These are phyloP conservation scores for Candida lessepsii DNA, from an alignment of 805 yeast species.

Conservation along the genomic window DNA sequence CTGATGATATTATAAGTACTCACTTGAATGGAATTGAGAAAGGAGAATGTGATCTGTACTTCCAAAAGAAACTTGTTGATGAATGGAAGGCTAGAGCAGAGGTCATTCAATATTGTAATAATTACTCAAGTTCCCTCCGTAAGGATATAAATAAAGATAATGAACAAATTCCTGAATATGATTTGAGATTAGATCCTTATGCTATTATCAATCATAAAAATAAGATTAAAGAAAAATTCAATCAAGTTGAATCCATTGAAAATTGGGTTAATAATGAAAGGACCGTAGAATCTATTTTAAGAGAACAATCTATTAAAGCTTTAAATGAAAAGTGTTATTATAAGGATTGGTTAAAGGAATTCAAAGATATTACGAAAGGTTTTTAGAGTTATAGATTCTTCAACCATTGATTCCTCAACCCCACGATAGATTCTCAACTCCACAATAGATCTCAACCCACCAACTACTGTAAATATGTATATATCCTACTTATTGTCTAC, in stretches of 20 bases:
- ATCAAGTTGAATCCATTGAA: conserved; percentile 28
- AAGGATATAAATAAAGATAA: conserved; percentile 14
- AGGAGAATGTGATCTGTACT: conserved; percentile 29
- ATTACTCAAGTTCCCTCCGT: conserved; percentile 27
- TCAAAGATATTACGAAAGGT: conserved; percentile 13
- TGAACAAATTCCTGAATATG: conserved; percentile 17
- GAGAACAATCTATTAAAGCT: conserved; percentile 30
- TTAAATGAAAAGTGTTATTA: conserved; percentile 38
- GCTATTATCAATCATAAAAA: conserved; percentile 27
- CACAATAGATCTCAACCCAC: too few species aligned
- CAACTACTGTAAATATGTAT: conserved; percentile 11
- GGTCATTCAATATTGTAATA: conserved; percentile 30
- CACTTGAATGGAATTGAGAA: conserved; percentile 33
- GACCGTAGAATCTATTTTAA: conserved; percentile 32
- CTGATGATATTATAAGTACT: conserved; percentile 40
- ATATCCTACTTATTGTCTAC: not conserved
- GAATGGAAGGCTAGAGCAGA: conserved; percentile 36
- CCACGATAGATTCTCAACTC: too few species aligned
- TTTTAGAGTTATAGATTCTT: not conserved
- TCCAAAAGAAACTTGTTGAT: conserved; percentile 26
- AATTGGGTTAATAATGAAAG: conserved; percentile 38
- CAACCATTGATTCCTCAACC: not conserved
- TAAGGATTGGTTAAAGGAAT: conserved; percentile 34
- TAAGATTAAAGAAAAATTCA: conserved; percentile 21
- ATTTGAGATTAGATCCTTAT: conserved; percentile 40